A percentile compares a stretch with the other conserved stretches of the same genome.
phyloP scores from a whole-genome alignment of 768 basidiomycete genomes.

The Pisolithus tinctorius region DNA sequence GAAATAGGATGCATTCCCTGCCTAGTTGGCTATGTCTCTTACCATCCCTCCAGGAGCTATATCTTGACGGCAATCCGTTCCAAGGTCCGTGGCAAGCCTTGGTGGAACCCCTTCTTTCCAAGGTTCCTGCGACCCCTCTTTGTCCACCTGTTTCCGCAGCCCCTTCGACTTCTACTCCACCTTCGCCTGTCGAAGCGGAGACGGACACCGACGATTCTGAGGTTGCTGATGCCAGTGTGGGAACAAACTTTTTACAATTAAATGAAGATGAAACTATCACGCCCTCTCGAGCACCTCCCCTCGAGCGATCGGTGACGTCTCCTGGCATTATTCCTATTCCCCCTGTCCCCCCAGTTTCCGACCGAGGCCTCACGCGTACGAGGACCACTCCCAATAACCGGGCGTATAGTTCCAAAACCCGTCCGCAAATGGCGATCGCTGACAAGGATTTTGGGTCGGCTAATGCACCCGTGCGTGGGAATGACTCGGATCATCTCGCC shows the following conservation, averaged over 20 bases:
- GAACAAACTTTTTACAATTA: conserved; percentile 20
- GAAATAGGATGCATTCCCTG: conserved; percentile 82
- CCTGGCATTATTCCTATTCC: conserved; percentile 33
- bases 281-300: conserved; percentile 48
- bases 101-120: conserved; percentile 75
- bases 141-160: conserved; percentile 63
- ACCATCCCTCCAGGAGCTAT: conserved; percentile 75
- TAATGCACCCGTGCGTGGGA: conserved; percentile 18
- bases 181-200: conserved; percentile 42
- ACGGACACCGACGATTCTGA: conserved; percentile 54
- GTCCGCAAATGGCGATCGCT: conserved; percentile 26
- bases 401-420: conserved; percentile 39
- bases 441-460: conserved; percentile 16
- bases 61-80: conserved; percentile 95
- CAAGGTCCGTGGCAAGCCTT: conserved; percentile 89
- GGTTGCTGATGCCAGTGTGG: conserved; percentile 34
- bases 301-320: conserved; percentile 47
- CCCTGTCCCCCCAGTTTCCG: conserved; percentile 12
- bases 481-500: conserved; percentile 36
- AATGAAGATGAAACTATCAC: conserved; percentile 71
- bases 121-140: conserved; percentile 49
- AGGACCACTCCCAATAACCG: conserved; percentile 67
- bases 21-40: conserved; percentile 95
- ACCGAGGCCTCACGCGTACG: conserved; percentile 56
- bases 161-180: conserved; percentile 42